Percentiles rank a stretch among this genome's conserved stretches.
These are phyloP conservation scores for Physaria fendleri DNA, from an alignment of 345 rosid genomes.

Conservation along the genomic window DNA sequence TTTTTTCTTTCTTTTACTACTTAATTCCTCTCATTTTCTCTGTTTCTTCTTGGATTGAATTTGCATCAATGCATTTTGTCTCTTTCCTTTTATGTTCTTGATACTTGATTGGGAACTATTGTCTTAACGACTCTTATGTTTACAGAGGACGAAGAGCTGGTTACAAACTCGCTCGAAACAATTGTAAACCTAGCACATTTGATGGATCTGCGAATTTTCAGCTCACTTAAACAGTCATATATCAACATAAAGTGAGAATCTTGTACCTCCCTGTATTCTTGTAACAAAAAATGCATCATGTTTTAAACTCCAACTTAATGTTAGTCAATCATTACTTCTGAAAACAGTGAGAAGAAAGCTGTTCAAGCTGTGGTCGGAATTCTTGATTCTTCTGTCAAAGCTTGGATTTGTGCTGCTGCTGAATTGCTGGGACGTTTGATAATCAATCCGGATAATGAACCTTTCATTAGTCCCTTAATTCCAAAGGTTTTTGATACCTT, in stretches of 20 bases:
- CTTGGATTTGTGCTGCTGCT: slow-evolving; percentile 98
- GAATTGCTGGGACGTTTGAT: slow-evolving; percentile 89
- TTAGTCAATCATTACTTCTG: slow-evolving; percentile 16
- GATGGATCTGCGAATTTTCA: slow-evolving; percentile 92
- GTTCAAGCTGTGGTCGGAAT: slow-evolving; percentile 88
- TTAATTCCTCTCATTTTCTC: not conserved
- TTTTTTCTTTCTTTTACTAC: not conserved
- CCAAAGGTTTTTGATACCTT: slow-evolving; percentile 56
- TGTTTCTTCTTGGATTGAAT: not conserved
- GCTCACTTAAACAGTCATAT: slow-evolving; percentile 72
- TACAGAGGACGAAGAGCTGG: slow-evolving; percentile 96
- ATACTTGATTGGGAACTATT: not conserved
- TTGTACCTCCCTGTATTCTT: not conserved
- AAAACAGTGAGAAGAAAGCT: slow-evolving; percentile 77
- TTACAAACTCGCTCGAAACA: slow-evolving; percentile 87
- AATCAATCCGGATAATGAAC: slow-evolving; percentile 94
- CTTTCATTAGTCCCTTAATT: slow-evolving; percentile 79
- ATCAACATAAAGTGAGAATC: slow-evolving; percentile 74
- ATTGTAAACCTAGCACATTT: slow-evolving; percentile 86
- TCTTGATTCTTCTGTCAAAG: slow-evolving; percentile 63
- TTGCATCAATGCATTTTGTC: not conserved
- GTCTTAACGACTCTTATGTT: slow-evolving; percentile 14
- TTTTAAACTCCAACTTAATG: slow-evolving; percentile 2
- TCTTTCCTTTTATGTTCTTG: not conserved
- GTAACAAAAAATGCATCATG: not conserved